Percentiles rank a stretch among this genome's conserved stretches.
Evolutionary conservation across 225 moss, liverwort and hornwort genomes (phyloP).

Genomic region (Takakia lepidozioides): DNA sequence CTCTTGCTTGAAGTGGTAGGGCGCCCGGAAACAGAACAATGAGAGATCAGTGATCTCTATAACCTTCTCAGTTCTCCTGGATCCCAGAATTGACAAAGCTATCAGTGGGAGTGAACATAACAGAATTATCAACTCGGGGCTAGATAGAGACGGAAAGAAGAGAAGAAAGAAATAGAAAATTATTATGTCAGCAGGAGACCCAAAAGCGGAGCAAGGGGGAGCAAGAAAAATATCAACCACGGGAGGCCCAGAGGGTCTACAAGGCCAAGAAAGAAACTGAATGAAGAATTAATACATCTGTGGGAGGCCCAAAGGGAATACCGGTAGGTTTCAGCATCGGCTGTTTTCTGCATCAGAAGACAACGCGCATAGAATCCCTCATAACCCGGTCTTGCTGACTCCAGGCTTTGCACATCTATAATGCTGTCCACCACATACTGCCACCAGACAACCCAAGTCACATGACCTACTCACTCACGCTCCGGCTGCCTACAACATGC

Average conservation of each 20-base stretch:
- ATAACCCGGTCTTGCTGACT: slow-evolving; percentile 48
- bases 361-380: slow-evolving; percentile 69
- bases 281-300: too few species aligned
- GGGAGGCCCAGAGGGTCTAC: too few species aligned
- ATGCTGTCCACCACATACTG: slow-evolving; percentile 63
- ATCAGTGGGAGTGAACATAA: too few species aligned
- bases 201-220: too few species aligned
- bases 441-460: slow-evolving; percentile 3
- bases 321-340: slow-evolving; percentile 64
- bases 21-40: slow-evolving; percentile 50
- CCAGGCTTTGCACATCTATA: slow-evolving; percentile 41
- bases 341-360: slow-evolving; percentile 54
- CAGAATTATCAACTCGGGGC: too few species aligned
- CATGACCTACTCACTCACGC: too few species aligned
- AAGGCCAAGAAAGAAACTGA: too few species aligned
- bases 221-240: too few species aligned
- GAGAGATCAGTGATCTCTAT: slow-evolving; percentile 38
- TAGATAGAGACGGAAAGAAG: too few species aligned
- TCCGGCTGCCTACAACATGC: too few species aligned
- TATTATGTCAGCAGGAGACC: too few species aligned
- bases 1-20: slow-evolving; percentile 41
- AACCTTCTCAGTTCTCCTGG: slow-evolving; percentile 35
- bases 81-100: not conserved
- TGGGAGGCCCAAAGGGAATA: slow-evolving; percentile 2
- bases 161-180: too few species aligned